Conservation (phyloP, 768 basidiomycete genomes). For the Collybia sp. region DNA sequence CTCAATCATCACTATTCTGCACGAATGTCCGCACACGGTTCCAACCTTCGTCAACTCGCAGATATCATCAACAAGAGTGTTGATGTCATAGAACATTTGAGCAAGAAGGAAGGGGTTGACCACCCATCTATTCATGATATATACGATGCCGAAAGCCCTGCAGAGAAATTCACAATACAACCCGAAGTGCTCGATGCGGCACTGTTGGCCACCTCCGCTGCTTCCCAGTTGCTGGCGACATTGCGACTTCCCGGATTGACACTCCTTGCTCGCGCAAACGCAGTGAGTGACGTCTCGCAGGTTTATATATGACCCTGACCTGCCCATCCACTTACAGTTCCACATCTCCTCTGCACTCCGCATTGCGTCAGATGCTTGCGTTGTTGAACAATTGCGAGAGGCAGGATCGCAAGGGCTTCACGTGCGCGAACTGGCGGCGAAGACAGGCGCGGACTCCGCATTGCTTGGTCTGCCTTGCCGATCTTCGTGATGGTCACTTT, state of each 20-base stretch:
- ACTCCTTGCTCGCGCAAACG: slow-evolving; percentile 2
- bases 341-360: slow-evolving; percentile 12
- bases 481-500: too few species aligned
- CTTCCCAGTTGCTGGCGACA: slow-evolving; percentile 11
- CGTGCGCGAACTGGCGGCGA: slow-evolving; percentile 21
- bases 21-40: neutral
- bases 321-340: slow-evolving; percentile 5
- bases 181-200: slow-evolving; percentile 6
- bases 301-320: too few species aligned
- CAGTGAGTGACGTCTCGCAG: slow-evolving; percentile 3
- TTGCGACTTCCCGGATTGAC: slow-evolving; percentile 4
- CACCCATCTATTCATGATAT: slow-evolving; percentile 7
- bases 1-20: too few species aligned
- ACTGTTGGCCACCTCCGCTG: slow-evolving; percentile 9
- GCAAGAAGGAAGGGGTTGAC: neutral
- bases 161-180: slow-evolving; percentile 5
- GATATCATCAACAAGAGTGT: slow-evolving; percentile 7
- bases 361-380: slow-evolving; percentile 14
- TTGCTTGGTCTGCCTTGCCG: slow-evolving; percentile 19
- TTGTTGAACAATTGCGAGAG: slow-evolving; percentile 24
- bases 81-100: slow-evolving; percentile 6
- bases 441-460: slow-evolving; percentile 11
- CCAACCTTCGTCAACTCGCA: slow-evolving; percentile 6
- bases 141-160: slow-evolving; percentile 2
- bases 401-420: slow-evolving; percentile 24